Evolutionary conservation across 2,329 filamentous ascomycete genomes (phyloP), one percentile per base, ranked within the genome.

Genomic region (Falciphora oryzae): DNA sequence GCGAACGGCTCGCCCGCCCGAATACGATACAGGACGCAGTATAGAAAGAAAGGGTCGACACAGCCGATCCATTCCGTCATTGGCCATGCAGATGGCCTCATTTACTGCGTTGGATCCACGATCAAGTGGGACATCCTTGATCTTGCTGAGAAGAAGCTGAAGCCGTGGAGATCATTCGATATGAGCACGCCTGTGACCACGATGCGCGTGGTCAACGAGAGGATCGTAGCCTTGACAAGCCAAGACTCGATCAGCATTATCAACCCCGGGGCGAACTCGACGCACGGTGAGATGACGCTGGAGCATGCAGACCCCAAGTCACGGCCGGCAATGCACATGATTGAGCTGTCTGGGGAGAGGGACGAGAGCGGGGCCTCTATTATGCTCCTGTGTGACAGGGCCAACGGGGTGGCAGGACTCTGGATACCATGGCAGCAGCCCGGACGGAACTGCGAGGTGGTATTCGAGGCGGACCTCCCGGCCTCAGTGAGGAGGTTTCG

Each of bases 111-210:
- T 67, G 78, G 88, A 66, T 75, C 72, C 18, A 78, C 71, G 1
- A 71, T 93, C 1, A 79, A 84, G 62, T 88, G 84, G 78, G 81
- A 86, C 56, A 75, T 80, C 25, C 78, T 89, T 3, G 81, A 87
- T 64, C 66, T 77, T 2, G 69, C 68, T 3, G 78, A 84, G 38
- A 86, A 81, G 70, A 84, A 78, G 65, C 76, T 89, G 58, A 80
- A 76, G 64, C 72, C 75, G 6, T 73, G 79, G 65, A 82, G 80
- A 57, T 73, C 75, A 35, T 80, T 81, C 65, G 73, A 78, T 18
- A 74, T 89, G 5, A 79, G 80, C 38, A 88, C 86, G 1, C 78
- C 81, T 1, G 85, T 83, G 3, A 80, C 77, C 0, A 78, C 78
- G 57, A 74, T 88, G 63, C 73, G 75, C 28, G 76, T 85, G 18